These are phyloP conservation scores for Cydonia oblonga DNA, from an alignment of 331 rosid species.

Conservation along the genomic window DNA sequence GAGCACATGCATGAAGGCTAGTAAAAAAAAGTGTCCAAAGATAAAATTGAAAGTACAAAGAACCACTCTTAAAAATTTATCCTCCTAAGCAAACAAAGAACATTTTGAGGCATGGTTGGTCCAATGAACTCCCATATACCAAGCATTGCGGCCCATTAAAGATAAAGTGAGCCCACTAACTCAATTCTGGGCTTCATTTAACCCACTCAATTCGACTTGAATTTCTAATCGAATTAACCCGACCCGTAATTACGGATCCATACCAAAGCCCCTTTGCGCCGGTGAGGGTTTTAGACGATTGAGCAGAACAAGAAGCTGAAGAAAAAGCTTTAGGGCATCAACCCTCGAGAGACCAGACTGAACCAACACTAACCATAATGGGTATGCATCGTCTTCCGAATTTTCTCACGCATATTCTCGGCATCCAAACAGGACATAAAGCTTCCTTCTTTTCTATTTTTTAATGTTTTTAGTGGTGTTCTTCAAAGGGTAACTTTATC, in stretches of 20 bases:
- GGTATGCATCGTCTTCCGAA: not conserved
- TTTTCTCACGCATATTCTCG: not conserved
- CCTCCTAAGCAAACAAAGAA: too few relatives aligned
- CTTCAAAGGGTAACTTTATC: not conserved
- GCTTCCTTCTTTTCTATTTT: too few relatives aligned
- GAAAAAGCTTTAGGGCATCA: not conserved
- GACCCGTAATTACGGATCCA: not conserved
- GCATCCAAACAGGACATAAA: not conserved
- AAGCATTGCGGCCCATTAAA: not conserved
- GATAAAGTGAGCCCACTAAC: not conserved
- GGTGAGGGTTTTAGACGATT: slow-evolving; percentile 13
- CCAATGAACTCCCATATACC: not conserved
- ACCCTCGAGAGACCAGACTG: not conserved
- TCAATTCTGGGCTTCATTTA: not conserved
- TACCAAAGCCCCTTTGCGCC: not conserved
- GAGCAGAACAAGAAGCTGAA: not conserved
- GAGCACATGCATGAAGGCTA: too few relatives aligned
- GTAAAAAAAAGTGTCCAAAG: too few relatives aligned
- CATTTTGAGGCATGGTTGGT: not conserved
- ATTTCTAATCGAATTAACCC: not conserved
- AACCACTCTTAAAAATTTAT: too few relatives aligned
- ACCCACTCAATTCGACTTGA: not conserved
- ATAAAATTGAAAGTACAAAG: too few relatives aligned
- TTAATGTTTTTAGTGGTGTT: not conserved
- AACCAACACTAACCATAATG: not conserved